These are phyloP conservation scores for Metschnikowia henanensis DNA, from an alignment of 805 yeast genomes.

Conservation along the genomic window DNA sequence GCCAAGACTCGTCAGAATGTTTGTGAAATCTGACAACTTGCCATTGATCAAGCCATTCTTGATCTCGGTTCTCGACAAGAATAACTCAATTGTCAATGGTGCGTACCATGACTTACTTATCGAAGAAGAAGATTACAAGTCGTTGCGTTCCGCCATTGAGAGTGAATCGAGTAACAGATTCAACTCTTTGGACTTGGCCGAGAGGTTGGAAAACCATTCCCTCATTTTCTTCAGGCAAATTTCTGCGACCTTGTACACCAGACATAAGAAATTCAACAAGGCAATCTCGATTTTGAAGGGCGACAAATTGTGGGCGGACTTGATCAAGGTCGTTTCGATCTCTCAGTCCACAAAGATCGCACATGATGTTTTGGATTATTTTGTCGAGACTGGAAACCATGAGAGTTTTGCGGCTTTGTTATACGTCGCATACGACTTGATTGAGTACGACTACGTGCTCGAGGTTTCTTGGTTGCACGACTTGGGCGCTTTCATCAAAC, in stretches of 20 bases:
- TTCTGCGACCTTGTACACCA: constrained; percentile 91
- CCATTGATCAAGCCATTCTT: constrained; percentile 96
- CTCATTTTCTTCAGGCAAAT: constrained; percentile 93
- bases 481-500: constrained; percentile 83
- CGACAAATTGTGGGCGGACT: constrained; percentile 94
- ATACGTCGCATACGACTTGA: constrained; percentile 78
- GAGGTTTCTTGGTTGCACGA: constrained; percentile 91
- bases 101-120: constrained; percentile 95
- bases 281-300: constrained; percentile 84
- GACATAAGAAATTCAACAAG: constrained; percentile 91
- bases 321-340: constrained; percentile 86
- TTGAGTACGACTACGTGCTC: constrained; percentile 78
- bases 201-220: constrained; percentile 88
- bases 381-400: constrained; percentile 95
- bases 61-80: constrained; percentile 86
- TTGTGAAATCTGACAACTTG: constrained; percentile 91
- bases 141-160: constrained; percentile 84
- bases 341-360: constrained; percentile 81
- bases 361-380: constrained; percentile 84
- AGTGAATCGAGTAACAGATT: constrained; percentile 76
- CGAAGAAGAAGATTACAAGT: constrained; percentile 95
- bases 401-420: constrained; percentile 92
- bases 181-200: constrained; percentile 90
- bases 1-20: constrained; percentile 91
- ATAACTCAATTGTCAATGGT: constrained; percentile 85